Conservation (phyloP, 2,329 filamentous ascomycete species). For the Sporothrix brunneoviolacea region DNA sequence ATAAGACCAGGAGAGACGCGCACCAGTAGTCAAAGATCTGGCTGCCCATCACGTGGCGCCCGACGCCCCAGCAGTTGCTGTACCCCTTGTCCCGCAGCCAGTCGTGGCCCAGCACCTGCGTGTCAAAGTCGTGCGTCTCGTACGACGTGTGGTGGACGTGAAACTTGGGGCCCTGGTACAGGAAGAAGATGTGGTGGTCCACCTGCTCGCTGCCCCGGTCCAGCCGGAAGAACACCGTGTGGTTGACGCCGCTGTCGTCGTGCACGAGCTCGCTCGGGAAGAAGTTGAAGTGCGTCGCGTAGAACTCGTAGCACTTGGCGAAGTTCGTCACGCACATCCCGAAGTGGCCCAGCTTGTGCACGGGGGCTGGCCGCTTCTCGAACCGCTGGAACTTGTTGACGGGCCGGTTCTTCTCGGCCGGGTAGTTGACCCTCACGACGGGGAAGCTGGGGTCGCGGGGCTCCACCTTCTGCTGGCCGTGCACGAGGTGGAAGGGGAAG, state of each 20-base stretch:
- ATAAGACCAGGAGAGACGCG: too few relatives aligned
- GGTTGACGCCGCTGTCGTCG: conserved; percentile 31
- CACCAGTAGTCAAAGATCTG: conserved; percentile 72
- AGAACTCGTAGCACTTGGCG: conserved; percentile 43
- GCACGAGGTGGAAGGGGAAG: conserved; percentile 51
- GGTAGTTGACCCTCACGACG: conserved; percentile 40
- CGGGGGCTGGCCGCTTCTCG: conserved; percentile 32
- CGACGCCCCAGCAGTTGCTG: conserved; percentile 63
- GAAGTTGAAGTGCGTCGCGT: conserved; percentile 44
- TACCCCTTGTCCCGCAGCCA: conserved; percentile 59
- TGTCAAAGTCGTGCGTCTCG: conserved; percentile 66
- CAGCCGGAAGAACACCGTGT: conserved; percentile 40
- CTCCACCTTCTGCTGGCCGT: conserved; percentile 41
- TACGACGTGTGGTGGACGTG: conserved; percentile 64
- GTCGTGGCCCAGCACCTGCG: conserved; percentile 62
- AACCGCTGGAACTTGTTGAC: conserved; percentile 47
- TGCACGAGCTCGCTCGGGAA: conserved; percentile 41
- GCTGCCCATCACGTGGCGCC: conserved; percentile 61
- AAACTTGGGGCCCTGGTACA: conserved; percentile 38
- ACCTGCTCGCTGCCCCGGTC: conserved; percentile 37
- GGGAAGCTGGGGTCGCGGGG: conserved; percentile 35
- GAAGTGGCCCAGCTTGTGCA: conserved; percentile 49
- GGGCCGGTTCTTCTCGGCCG: conserved; percentile 43
- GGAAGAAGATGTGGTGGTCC: conserved; percentile 47
- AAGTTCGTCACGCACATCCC: conserved; percentile 48